These are phyloP conservation scores for Phanerochaete carnosa DNA, from an alignment of 768 basidiomycete species.

Conservation along the genomic window DNA sequence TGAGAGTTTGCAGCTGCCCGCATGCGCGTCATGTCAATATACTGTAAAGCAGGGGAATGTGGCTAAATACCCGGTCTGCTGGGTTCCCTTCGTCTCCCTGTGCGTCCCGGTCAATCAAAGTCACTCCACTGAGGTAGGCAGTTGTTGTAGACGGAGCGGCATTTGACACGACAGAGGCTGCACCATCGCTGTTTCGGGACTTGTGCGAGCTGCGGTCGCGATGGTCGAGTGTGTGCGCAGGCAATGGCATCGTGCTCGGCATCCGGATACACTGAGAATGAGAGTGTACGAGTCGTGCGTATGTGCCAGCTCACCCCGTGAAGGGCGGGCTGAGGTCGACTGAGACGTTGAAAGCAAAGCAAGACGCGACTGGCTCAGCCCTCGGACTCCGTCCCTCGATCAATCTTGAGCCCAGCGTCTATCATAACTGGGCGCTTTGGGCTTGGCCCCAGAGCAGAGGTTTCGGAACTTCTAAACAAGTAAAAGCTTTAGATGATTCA, in stretches of 20 bases:
- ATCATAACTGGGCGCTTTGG: not conserved
- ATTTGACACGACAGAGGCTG: constrained; percentile 4
- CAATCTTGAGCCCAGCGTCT: not conserved
- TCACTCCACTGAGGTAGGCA: not conserved
- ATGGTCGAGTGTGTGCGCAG: constrained; percentile 3
- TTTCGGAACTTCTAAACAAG: too few species aligned
- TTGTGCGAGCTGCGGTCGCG: constrained; percentile 12
- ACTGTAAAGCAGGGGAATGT: not conserved
- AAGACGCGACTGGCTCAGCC: not conserved
- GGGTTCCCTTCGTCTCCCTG: constrained; percentile 1
- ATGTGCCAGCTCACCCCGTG: not conserved
- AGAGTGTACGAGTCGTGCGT: not conserved
- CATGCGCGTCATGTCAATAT: not conserved
- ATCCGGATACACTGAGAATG: not conserved
- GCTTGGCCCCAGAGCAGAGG: not conserved
- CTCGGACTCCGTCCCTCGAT: not conserved
- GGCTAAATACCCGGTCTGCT: constrained; percentile 5
- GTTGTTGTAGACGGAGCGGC: not conserved
- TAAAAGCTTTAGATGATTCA: too few species aligned
- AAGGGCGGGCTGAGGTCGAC: not conserved
- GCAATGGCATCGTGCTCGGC: not conserved
- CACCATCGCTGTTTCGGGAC: constrained; percentile 12
- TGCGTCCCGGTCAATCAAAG: not conserved
- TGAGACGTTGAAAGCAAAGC: not conserved
- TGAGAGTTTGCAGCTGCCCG: constrained; percentile 57